Evolutionary conservation across 257 asterid genomes (phyloP), one percentile per base, ranked within the genome.

Genomic region (Verbena officinalis): DNA sequence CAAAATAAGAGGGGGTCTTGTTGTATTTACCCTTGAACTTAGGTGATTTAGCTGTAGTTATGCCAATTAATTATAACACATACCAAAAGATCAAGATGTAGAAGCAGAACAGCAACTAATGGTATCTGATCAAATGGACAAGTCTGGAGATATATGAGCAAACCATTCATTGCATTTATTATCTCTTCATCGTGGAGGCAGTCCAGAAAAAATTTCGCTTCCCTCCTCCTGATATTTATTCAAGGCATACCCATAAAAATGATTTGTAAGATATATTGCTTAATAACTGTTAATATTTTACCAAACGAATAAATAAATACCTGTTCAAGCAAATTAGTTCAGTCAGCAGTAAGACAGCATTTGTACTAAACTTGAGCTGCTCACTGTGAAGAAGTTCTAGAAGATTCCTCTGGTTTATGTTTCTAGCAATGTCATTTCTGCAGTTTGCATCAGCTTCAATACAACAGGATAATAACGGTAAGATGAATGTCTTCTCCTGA

Each of bases 31-130:
- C 4, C 33, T 5, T 2, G 5, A 27, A 2, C 5, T 27, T 5
- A 27, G 33, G 33, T 2, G 2, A 27, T 27, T 27, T 5, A 2
- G 5, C 2, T 27, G 4, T 27, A 27, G 39, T 5, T 12, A 43
- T 43, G 4, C 22, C 50, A 39, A n/a, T n/a, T n/a, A n/a, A n/a
- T 19, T 52, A 57, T 16, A 50, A 45, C 10, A 64, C 81, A 19
- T 80, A 89, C 97, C 83, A 85, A 84, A 75, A 90, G 86, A 78
- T 78, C 79, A 30, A 90, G 75, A 78, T 90, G 86, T 55, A 90
- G 81, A 63, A 90, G 72, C 46, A 87, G 74, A 70, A 75, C 73
- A 6, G 91, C 84, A 58, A 83, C 85, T 22, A 69, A 56, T 45
- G 94, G 81, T 62, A 71, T 81, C 63, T 83, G 75, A 52, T 87